Evolutionary conservation across 192 early-diverging fungal genomes (phyloP).

Genomic region (Polychytrium aggregatum): DNA sequence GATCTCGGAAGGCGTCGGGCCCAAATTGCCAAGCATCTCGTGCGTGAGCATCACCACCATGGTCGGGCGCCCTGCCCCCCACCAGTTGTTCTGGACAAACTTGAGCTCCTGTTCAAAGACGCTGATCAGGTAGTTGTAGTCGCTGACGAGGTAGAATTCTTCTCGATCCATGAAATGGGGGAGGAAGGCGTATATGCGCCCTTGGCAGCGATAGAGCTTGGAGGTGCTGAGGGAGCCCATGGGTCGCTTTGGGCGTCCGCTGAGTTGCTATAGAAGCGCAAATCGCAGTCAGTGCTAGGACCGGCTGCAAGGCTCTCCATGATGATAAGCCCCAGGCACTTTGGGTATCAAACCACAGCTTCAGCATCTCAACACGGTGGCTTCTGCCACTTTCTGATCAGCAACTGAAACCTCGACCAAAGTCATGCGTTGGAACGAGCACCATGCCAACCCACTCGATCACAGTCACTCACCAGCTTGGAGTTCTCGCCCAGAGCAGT

Average conservation of each 20-base stretch:
- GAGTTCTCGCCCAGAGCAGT: conserved; percentile 56
- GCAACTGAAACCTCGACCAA: too few species aligned
- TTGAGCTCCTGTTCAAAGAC: conserved; percentile 63
- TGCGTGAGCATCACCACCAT: conserved; percentile 63
- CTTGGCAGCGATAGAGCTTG: conserved; percentile 72
- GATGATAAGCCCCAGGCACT: too few species aligned
- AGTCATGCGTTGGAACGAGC: too few species aligned
- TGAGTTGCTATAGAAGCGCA: conserved; percentile 34
- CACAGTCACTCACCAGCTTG: conserved; percentile 40
- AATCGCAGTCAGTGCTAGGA: too few species aligned
- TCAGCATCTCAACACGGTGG: not conserved
- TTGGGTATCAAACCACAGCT: too few species aligned
- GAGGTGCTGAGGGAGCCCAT: conserved; percentile 70
- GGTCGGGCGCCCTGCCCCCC: conserved; percentile 62
- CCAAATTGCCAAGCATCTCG: conserved; percentile 64
- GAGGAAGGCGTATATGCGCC: conserved; percentile 69
- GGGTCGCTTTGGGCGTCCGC: conserved; percentile 64
- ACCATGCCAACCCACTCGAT: too few species aligned
- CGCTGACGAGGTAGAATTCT: conserved; percentile 76
- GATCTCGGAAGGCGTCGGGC: conserved; percentile 7
- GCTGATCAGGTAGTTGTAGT: conserved; percentile 73
- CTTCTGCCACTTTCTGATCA: too few species aligned
- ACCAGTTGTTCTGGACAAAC: conserved; percentile 66
- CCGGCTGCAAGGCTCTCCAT: too few species aligned
- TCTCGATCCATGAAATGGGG: conserved; percentile 82